Evolutionary conservation across 306 rosid species (phyloP).

Genomic region (Senna tora): DNA sequence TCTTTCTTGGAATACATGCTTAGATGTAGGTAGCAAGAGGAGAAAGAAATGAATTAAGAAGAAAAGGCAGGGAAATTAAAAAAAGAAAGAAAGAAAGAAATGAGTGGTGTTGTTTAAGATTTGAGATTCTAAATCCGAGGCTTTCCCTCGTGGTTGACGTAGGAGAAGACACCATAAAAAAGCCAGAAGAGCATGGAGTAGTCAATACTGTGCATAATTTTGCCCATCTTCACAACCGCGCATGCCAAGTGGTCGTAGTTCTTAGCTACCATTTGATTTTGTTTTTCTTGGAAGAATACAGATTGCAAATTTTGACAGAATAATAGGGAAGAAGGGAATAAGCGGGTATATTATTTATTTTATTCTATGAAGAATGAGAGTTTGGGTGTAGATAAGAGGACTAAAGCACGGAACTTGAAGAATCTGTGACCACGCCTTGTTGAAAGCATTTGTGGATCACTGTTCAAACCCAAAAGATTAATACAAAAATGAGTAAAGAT

Average conservation of each 20-base stretch:
- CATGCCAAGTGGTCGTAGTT: constrained; percentile 46
- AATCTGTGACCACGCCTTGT: constrained; percentile 40
- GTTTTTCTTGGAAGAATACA: constrained; percentile 27
- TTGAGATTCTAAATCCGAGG: constrained; percentile 52
- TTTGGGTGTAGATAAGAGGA: no score
- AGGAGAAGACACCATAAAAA: constrained; percentile 58
- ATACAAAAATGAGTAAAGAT: neutral
- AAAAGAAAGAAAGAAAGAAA: neutral
- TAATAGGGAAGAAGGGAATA: constrained; percentile 27
- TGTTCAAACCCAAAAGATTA: neutral
- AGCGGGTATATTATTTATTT: constrained; percentile 5
- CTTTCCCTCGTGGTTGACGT: constrained; percentile 74
- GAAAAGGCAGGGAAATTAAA: neutral
- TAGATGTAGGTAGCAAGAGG: neutral
- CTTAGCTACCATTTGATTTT: constrained; percentile 51
- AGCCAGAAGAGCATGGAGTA: constrained; percentile 64
- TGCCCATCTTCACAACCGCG: constrained; percentile 51
- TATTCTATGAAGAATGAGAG: no score
- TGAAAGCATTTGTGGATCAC: constrained; percentile 42
- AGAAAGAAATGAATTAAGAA: neutral
- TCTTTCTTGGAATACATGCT: constrained; percentile 52
- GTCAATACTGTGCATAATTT: constrained; percentile 62
- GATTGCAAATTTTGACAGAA: constrained; percentile 10
- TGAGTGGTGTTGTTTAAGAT: no score
- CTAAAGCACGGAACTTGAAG: no score